Evolutionary conservation across 371 early-diverging fungal genomes (phyloP).

Genomic region (Lichtheimia corymbifera): DNA sequence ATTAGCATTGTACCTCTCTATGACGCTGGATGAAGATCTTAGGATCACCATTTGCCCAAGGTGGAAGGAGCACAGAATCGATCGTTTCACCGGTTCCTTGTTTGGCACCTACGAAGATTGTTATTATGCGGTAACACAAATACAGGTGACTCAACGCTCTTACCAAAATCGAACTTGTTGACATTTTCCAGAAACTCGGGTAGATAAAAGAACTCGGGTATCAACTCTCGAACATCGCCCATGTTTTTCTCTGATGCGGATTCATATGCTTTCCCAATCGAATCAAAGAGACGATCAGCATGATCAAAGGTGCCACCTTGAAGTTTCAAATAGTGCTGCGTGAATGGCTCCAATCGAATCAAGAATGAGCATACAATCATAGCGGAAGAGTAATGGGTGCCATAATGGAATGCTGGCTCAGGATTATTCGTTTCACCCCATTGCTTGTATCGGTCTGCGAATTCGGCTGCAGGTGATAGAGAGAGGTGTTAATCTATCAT

Average conservation of each 20-base stretch:
- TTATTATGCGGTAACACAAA: not conserved
- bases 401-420: constrained; percentile 81
- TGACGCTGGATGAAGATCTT: constrained; percentile 87
- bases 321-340: constrained; percentile 74
- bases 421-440: constrained; percentile 75
- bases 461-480: constrained; percentile 37
- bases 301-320: constrained; percentile 91
- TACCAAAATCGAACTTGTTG: constrained; percentile 85
- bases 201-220: constrained; percentile 89
- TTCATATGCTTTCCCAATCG: constrained; percentile 66
- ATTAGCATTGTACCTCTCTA: constrained; percentile 54
- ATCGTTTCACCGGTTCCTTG: constrained; percentile 78
- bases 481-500: too few relatives aligned
- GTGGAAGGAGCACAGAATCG: constrained; percentile 77
- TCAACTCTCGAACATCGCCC: constrained; percentile 86
- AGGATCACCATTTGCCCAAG: constrained; percentile 86
- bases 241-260: constrained; percentile 75
- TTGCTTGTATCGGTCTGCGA: constrained; percentile 58
- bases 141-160: not conserved
- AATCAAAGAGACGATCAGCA: constrained; percentile 72
- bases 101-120: constrained; percentile 37
- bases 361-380: constrained; percentile 84
- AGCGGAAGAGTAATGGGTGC: constrained; percentile 91
- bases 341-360: constrained; percentile 86
- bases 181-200: constrained; percentile 85